Base-by-base conservation (phyloP, 208 protist genomes). In the Trypanosomatidae sp. region DNA sequence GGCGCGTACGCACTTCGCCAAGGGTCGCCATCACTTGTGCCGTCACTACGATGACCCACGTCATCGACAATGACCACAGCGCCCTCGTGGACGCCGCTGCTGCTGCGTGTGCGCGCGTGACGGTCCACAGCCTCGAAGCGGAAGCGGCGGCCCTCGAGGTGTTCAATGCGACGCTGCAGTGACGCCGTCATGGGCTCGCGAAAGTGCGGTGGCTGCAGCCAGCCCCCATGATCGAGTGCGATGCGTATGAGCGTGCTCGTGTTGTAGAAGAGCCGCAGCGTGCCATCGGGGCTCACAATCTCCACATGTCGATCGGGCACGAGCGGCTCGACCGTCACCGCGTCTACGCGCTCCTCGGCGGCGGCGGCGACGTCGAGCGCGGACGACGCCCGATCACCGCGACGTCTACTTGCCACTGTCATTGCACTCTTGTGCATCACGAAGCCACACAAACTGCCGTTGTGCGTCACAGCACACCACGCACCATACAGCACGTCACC, bases 151-250 rank as follows among this genome's bases (percentile, higher is more conserved):
- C 77, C 79, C 43, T 92, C 79, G 13, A 88, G 52, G 16, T 49
- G 20, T 43, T 88, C 74, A 8, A 89, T 66, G 19, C 52, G 6
- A 2, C 51, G 44, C 19, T 63, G 49, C 18, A 89, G 45, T 0
- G 43, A 18, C 2, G 57, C 26, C 5, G 45, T 4, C 80, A 89
- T 89, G 1, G 77, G 70, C 62, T 93, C 79, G 6, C 75, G 64
- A 53, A 92, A 92, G 48, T 92, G 80, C 0, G 84, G 84, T 4
- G 84, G 84, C 42, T 92, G 79, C 73, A 89, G 79, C 45, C 87
- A 92, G 40, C 64, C 61, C 6, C 77, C 80, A 40, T 77, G 72
- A 42, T 88, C 73, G 2, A 65, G 59, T 1, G 79, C 84, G 27
- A 92, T 83, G 16, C 76, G 78, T 38, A 92, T 78, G 22, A 92